phyloP scores from a whole-genome alignment of 2,329 filamentous ascomycete genomes.

The Trichocomaceae sp. region DNA sequence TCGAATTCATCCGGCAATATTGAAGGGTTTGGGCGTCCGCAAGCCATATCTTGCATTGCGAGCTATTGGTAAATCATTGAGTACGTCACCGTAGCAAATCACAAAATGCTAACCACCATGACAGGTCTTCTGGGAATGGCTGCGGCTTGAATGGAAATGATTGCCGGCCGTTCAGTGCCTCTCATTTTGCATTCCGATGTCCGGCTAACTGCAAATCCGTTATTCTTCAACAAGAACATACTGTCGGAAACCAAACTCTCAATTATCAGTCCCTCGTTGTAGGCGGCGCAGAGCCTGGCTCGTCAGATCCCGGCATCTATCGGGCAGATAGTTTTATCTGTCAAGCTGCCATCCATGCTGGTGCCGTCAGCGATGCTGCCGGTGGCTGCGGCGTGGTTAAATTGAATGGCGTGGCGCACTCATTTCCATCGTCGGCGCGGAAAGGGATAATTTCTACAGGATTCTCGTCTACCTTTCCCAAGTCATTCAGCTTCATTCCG shows the following conservation, averaged over 20 bases:
- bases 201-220: conserved; percentile 48
- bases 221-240: conserved; percentile 45
- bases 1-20: conserved; percentile 43
- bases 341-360: conserved; percentile 75
- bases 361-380: conserved; percentile 61
- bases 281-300: conserved; percentile 40
- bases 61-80: conserved; percentile 38
- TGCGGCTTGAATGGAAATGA: conserved; percentile 51
- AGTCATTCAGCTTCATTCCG: conserved; percentile 70
- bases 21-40: conserved; percentile 42
- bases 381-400: conserved; percentile 79
- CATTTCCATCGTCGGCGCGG: conserved; percentile 58
- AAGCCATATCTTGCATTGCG: conserved; percentile 40
- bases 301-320: conserved; percentile 54
- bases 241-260: conserved; percentile 47
- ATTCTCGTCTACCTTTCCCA: conserved; percentile 86
- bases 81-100: neutral
- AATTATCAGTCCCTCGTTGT: conserved; percentile 49
- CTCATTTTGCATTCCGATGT: conserved; percentile 50
- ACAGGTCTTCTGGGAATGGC: conserved; percentile 37
- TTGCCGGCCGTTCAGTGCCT: conserved; percentile 49
- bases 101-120: neutral
- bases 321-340: conserved; percentile 87
- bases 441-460: conserved; percentile 68
- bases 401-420: conserved; percentile 60